Evolutionary conservation across 2,329 filamentous ascomycete genomes (phyloP).

Genomic region (Fusarium sp.): DNA sequence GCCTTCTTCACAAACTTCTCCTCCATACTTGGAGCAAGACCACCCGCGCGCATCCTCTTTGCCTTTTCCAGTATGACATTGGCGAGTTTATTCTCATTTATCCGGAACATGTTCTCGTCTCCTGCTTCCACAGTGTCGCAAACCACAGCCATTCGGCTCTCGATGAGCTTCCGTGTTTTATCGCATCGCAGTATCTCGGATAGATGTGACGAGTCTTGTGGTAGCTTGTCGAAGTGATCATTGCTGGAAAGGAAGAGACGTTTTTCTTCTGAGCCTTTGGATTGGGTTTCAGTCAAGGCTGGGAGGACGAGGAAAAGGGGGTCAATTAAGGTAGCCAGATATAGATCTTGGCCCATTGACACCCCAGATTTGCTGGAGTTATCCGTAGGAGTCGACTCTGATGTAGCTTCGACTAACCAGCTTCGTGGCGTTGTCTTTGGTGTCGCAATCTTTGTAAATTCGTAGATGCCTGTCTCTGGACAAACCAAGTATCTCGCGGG

Average conservation of each 20-base stretch:
- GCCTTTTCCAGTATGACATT: slow-evolving; percentile 78
- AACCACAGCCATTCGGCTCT: slow-evolving; percentile 74
- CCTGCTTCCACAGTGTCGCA: slow-evolving; percentile 88
- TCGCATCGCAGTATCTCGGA: slow-evolving; percentile 65
- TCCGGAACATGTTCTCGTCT: slow-evolving; percentile 85
- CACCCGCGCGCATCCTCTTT: slow-evolving; percentile 70
- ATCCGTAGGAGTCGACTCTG: slow-evolving; percentile 15
- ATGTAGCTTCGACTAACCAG: slow-evolving; percentile 67
- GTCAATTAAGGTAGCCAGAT: slow-evolving; percentile 86
- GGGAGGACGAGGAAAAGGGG: slow-evolving; percentile 86
- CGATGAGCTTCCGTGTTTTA: slow-evolving; percentile 65
- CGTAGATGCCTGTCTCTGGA: slow-evolving; percentile 72
- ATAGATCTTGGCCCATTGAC: slow-evolving; percentile 78
- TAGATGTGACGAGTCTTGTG: slow-evolving; percentile 68
- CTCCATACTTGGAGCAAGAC: slow-evolving; percentile 84
- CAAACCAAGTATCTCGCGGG: slow-evolving; percentile 73
- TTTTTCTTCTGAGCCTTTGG: slow-evolving; percentile 63
- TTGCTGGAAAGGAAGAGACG: slow-evolving; percentile 76
- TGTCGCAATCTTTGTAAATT: slow-evolving; percentile 70
- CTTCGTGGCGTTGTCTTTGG: slow-evolving; percentile 68
- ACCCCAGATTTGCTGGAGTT: slow-evolving; percentile 53
- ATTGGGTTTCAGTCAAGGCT: slow-evolving; percentile 66
- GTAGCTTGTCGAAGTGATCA: slow-evolving; percentile 77
- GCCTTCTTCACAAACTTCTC: slow-evolving; percentile 83
- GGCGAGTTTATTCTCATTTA: slow-evolving; percentile 79